Evolutionary conservation across 805 yeast species (phyloP), one percentile per base, ranked within the genome.

Genomic region (Teunomyces atbi): DNA sequence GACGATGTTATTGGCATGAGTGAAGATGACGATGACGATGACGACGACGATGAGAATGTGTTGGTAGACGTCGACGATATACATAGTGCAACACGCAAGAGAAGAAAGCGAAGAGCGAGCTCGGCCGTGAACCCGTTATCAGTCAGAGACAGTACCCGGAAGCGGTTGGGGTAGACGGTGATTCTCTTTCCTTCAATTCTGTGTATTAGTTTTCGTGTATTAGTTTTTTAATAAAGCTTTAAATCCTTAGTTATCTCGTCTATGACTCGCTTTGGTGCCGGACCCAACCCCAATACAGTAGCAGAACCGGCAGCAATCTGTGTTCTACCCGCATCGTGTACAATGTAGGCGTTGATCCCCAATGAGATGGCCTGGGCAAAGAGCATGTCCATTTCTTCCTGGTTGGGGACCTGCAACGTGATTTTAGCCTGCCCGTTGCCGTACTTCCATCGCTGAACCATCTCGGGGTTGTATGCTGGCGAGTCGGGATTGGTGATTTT

Each of bases 301-400:
- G 96, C 95, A 48, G 94, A 84, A 1, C 98, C 98, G 5, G 96
- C 86, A n/a, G 89, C 96, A 42, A 94, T 82, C 64, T 94, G 97
- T 1, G 99, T 92, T 57, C 97, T 78, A 3, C 99, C 99, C 20
- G 99, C 99, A 68, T 94, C 99, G 56, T 86, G 95, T 32, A 94
- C 89, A 5, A 89, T 78, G 52, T 83, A 79, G 2, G 92, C 81
- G 57, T 89, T 86, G 13, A 94, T 78, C 5, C 91, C 91, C 45
- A 87, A 58, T 2, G 89, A 81, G 30, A 87, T 77, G 1, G 97
- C 97, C 57, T 78, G 80, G 3, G 95, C 92, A 64, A 81, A 88
- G 23, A 94, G 67, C 38, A 82, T 66, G 57, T 86, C 89, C 81
- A 94, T 77, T 42, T 77, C 85, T 42, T 87, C 90, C 55, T 81